Evolutionary conservation across 768 basidiomycete genomes (phyloP), one percentile per base, ranked within the genome.

Genomic region (Trametes meyenii): DNA sequence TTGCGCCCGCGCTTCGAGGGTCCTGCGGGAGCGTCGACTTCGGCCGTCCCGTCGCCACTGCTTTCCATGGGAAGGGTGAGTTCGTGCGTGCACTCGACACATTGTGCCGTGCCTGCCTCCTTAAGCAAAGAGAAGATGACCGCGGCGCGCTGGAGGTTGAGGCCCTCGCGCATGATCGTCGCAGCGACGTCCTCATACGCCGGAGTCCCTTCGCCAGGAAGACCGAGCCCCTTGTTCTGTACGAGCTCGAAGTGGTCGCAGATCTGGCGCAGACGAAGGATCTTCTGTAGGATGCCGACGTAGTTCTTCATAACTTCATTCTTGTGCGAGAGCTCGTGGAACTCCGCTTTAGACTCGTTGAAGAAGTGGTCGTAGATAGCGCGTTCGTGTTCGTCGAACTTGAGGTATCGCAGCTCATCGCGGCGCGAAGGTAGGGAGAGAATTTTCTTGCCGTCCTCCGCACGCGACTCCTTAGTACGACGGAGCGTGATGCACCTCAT

Each of bases 221-320:
- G 71, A 50, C 79, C 84, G 69, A 91, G 89, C 44, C 86, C 87
- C 69, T 89, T 83, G 62, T 70, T 65, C 61, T 64, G 67, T 4
- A 98, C 90, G 38, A 98, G 82, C 69, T 94, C 93, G 67, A 84
- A 92, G 75, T 99, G 96, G 71, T 98, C 95, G 75, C 97, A 99
- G 50, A 98, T 98, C 78, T 98, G 96, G 55, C 97, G 90, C 48
- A 99, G 82, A 23, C 96, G 92, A 54, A 99, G 80, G 60, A 98
- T 92, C 80, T 96, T 95, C 75, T 98, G 96, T 66, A 99, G 75
- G 69, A 99, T 96, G 56, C 94, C 94, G 66, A 97, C 97, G 71
- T 96, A 97, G 72, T 97, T 98, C 83, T 97, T 97, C 89, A 96
- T 92, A 55, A 97, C 89, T 73, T 94, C 90, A 68, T 96, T 94